These are phyloP conservation scores for Orbilia ellipsospora DNA, from an alignment of 2,329 filamentous ascomycete species.

Conservation along the genomic window DNA sequence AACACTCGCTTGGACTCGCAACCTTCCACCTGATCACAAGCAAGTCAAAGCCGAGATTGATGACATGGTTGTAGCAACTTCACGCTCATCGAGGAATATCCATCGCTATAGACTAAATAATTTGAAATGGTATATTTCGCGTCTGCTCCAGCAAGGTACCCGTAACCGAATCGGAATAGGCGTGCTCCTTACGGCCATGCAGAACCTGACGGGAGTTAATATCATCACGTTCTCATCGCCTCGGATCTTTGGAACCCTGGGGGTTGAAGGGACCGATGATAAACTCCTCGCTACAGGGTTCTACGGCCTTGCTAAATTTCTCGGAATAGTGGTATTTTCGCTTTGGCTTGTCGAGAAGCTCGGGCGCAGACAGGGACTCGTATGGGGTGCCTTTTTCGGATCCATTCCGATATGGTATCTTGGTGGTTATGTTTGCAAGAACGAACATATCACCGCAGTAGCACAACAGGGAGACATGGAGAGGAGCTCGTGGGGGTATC, in stretches of 20 bases:
- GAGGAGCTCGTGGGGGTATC: constrained; percentile 35
- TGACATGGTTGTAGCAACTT: constrained; percentile 56
- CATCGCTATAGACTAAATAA: background rate
- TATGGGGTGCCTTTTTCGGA: constrained; percentile 74
- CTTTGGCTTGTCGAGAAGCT: constrained; percentile 76
- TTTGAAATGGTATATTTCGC: constrained; percentile 20
- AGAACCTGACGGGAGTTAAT: constrained; percentile 76
- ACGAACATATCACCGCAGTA: constrained; percentile 14
- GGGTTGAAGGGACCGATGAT: constrained; percentile 66
- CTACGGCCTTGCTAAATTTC: constrained; percentile 78
- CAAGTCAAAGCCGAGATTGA: constrained; percentile 62
- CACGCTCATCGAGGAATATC: no score
- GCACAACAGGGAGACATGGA: constrained; percentile 13
- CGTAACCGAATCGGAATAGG: constrained; percentile 77
- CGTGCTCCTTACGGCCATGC: constrained; percentile 79
- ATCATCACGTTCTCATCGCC: constrained; percentile 77
- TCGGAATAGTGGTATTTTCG: constrained; percentile 73
- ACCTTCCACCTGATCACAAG: constrained; percentile 61
- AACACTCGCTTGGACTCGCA: constrained; percentile 61
- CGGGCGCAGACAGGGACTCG: constrained; percentile 71
- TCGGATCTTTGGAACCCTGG: constrained; percentile 74
- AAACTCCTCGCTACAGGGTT: constrained; percentile 79
- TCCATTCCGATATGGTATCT: constrained; percentile 76
- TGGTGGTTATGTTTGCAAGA: constrained; percentile 68
- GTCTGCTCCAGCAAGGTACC: constrained; percentile 61